Evolutionary conservation across 116 monocot genomes (phyloP).

Genomic region (Dioscorea cayenensis): DNA sequence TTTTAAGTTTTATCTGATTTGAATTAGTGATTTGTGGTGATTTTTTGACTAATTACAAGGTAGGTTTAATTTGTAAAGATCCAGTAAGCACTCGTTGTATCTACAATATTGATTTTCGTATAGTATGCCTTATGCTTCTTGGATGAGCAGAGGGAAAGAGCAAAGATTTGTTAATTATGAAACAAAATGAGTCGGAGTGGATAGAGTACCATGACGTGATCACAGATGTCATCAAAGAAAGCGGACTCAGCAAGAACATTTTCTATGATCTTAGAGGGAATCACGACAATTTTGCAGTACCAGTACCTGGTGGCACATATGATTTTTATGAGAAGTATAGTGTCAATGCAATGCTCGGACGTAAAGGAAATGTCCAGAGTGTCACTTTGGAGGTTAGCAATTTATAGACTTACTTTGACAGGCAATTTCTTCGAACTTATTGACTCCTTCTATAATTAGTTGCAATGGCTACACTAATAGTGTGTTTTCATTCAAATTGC

Average conservation of each 20-base stretch:
- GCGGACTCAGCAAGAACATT: conserved; percentile 61
- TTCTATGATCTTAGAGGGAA: conserved; percentile 98
- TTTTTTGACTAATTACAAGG: too few relatives aligned
- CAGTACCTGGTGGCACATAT: conserved; percentile 44
- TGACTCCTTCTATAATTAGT: too few relatives aligned
- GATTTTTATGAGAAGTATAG: conserved; percentile 88
- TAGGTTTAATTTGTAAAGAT: too few relatives aligned
- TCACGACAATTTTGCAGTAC: conserved; percentile 94
- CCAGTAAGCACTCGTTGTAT: background rate
- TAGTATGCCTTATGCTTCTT: background rate
- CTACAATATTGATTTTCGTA: background rate
- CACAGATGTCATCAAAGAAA: conserved; percentile 45
- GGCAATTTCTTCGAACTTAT: too few relatives aligned
- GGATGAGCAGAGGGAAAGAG: conserved; percentile 88
- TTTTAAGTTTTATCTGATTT: too few relatives aligned
- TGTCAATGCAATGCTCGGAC: conserved; percentile 48
- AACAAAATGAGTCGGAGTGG: conserved; percentile 94
- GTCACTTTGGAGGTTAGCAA: conserved; percentile 64
- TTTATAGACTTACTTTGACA: too few relatives aligned
- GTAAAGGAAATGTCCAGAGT: conserved; percentile 60
- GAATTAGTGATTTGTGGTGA: too few relatives aligned
- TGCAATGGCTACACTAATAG: background rate
- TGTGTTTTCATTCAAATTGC: conserved; percentile 20
- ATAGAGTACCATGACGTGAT: conserved; percentile 64
- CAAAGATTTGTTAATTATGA: conserved; percentile 92